These are phyloP conservation scores for Aaosphaeria arxii DNA, from an alignment of 2,329 filamentous ascomycete genomes.

Conservation along the genomic window DNA sequence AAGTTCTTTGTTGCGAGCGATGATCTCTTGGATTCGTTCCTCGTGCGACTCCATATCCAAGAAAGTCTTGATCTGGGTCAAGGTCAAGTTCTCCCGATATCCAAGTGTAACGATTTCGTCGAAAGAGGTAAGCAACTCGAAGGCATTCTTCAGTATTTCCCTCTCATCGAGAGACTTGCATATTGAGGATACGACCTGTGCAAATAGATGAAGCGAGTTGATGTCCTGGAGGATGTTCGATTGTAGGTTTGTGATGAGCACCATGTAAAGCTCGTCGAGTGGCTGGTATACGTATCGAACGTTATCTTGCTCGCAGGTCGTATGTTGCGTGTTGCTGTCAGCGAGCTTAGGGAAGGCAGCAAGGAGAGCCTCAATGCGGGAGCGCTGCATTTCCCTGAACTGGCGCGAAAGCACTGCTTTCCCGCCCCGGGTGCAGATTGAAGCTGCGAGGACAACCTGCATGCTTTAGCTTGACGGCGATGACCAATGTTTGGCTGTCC, in stretches of 20 bases:
- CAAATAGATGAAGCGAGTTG: slow-evolving; percentile 95
- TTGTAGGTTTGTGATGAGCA: slow-evolving; percentile 98
- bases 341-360: slow-evolving; percentile 97
- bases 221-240: slow-evolving; percentile 99
- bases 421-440: slow-evolving; percentile 96
- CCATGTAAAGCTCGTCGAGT: slow-evolving; percentile 98
- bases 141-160: slow-evolving; percentile 92
- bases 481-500: neutral
- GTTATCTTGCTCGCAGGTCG: slow-evolving; percentile 97
- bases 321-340: slow-evolving; percentile 94
- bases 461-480: slow-evolving; percentile 10
- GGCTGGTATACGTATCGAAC: slow-evolving; percentile 99
- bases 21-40: slow-evolving; percentile 86
- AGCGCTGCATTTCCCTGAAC: slow-evolving; percentile 96
- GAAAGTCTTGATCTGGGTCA: slow-evolving; percentile 98
- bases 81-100: slow-evolving; percentile 92
- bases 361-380: slow-evolving; percentile 91
- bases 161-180: slow-evolving; percentile 95
- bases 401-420: slow-evolving; percentile 97
- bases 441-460: slow-evolving; percentile 96
- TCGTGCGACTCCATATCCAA: slow-evolving; percentile 99
- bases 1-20: slow-evolving; percentile 85
- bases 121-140: slow-evolving; percentile 92
- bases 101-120: slow-evolving; percentile 95
- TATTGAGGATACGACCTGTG: slow-evolving; percentile 93